These are phyloP conservation scores for Lentinula sp. DNA, from an alignment of 768 basidiomycete genomes.

Conservation along the genomic window DNA sequence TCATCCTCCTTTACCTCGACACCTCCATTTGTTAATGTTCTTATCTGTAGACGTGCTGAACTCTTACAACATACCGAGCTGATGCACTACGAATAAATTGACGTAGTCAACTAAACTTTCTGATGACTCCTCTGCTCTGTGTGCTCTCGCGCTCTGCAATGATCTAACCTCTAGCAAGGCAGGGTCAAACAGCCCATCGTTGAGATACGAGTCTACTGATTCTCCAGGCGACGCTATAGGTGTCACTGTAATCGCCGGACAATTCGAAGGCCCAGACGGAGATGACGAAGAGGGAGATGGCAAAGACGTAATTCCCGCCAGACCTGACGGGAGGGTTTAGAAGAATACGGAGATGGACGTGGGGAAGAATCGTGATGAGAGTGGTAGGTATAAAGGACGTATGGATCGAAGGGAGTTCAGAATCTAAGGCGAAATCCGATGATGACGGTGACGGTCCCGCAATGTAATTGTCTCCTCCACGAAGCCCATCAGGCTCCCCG, in stretches of 20 bases:
- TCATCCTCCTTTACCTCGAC: too few relatives aligned
- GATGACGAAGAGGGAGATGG: neutral
- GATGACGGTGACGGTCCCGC: too few relatives aligned
- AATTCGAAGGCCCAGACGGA: neutral
- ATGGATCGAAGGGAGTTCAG: neutral
- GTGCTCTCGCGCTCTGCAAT: neutral
- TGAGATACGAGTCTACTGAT: conserved; percentile 1
- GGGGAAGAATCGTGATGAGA: neutral
- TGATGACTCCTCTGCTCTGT: neutral
- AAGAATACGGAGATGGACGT: neutral
- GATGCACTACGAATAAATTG: conserved; percentile 1
- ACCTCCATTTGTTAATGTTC: too few relatives aligned
- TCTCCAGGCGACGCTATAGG: neutral
- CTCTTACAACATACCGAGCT: neutral
- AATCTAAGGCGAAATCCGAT: neutral
- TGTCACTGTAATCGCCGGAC: neutral
- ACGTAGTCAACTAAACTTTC: conserved; percentile 3
- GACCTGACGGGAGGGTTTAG: neutral
- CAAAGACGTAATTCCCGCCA: neutral
- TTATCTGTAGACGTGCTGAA: too few relatives aligned
- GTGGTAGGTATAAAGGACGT: neutral
- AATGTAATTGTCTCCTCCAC: neutral
- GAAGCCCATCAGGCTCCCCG: neutral
- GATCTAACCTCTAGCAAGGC: neutral
- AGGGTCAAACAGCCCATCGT: neutral